Evolutionary conservation across 257 asterid species (phyloP).

Genomic region (Salvia splendens): DNA sequence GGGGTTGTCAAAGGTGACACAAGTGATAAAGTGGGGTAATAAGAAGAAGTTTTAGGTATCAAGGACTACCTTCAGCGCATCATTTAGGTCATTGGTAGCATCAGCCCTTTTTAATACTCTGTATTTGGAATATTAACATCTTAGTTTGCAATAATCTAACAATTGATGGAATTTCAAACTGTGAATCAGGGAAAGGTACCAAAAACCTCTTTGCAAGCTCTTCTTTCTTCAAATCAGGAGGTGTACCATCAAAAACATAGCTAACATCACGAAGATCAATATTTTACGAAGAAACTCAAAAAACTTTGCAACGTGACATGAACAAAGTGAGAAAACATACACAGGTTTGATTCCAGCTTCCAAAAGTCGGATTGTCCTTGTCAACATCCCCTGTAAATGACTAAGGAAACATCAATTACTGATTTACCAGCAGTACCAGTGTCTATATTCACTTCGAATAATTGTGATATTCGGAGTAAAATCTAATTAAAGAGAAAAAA

Average conservation of each 20-base stretch:
- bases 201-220: slow-evolving; percentile 93
- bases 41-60: neutral
- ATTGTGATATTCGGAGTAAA: slow-evolving; percentile 5
- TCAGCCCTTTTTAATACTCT: slow-evolving; percentile 79
- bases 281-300: slow-evolving; percentile 16
- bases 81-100: slow-evolving; percentile 72
- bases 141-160: slow-evolving; percentile 18
- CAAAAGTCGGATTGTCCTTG: slow-evolving; percentile 90
- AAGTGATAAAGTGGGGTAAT: slow-evolving; percentile 4
- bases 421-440: neutral
- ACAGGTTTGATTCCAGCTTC: slow-evolving; percentile 99
- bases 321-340: slow-evolving; percentile 43
- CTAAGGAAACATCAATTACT: slow-evolving; percentile 36
- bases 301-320: slow-evolving; percentile 18
- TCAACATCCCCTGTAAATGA: slow-evolving; percentile 93
- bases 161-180: slow-evolving; percentile 15
- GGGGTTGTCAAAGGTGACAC: neutral
- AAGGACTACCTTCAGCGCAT: slow-evolving; percentile 72
- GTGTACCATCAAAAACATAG: slow-evolving; percentile 89
- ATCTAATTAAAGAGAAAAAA: neutral
- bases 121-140: slow-evolving; percentile 36
- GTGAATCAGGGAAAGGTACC: slow-evolving; percentile 18
- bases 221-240: slow-evolving; percentile 88
- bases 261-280: slow-evolving; percentile 40
- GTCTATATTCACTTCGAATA: neutral